Evolutionary conservation across 164 flowering plant species (phyloP).

Genomic region (Vitis labrusca): DNA sequence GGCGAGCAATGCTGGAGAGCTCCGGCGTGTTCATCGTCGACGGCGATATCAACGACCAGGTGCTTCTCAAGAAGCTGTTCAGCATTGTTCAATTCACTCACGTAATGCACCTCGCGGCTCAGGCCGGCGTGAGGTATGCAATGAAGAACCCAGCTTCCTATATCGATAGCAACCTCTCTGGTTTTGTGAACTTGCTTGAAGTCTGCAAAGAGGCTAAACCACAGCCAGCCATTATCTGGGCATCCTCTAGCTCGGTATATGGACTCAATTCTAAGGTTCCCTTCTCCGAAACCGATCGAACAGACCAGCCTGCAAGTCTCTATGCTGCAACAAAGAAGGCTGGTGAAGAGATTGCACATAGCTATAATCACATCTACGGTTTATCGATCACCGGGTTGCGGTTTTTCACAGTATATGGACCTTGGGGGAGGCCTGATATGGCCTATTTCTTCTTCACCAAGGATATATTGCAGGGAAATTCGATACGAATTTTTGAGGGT

Average conservation of each 20-base stretch:
- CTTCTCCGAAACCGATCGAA: conserved; percentile 25
- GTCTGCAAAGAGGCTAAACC: conserved; percentile 21
- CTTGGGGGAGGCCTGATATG: conserved; percentile 39
- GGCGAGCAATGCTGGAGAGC: conserved; percentile 12
- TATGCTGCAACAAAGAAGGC: conserved; percentile 34
- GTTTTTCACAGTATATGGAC: conserved; percentile 35
- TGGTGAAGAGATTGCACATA: conserved; percentile 27
- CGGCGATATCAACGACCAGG: conserved; percentile 23
- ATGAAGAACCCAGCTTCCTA: conserved; percentile 21
- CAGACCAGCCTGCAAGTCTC: conserved; percentile 24
- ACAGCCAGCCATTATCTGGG: conserved; percentile 25
- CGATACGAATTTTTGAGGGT: conserved; percentile 21
- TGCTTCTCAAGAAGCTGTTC: conserved; percentile 13
- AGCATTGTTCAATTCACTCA: conserved; percentile 14
- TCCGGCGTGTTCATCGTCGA: conserved; percentile 19
- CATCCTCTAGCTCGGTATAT: conserved; percentile 22
- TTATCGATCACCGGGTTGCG: conserved; percentile 26
- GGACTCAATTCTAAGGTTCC: conserved; percentile 25
- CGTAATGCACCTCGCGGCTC: conserved; percentile 29
- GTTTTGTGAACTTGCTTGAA: conserved; percentile 21
- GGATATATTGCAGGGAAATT: conserved; percentile 30
- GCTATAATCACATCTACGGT: conserved; percentile 31
- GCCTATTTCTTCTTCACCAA: conserved; percentile 36
- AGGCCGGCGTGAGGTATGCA: conserved; percentile 26
- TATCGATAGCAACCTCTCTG: conserved; percentile 24